A percentile compares a stretch with the other conserved stretches of the same genome.
phyloP scores from a whole-genome alignment of 306 rosid genomes.

The Vicia faba region DNA sequence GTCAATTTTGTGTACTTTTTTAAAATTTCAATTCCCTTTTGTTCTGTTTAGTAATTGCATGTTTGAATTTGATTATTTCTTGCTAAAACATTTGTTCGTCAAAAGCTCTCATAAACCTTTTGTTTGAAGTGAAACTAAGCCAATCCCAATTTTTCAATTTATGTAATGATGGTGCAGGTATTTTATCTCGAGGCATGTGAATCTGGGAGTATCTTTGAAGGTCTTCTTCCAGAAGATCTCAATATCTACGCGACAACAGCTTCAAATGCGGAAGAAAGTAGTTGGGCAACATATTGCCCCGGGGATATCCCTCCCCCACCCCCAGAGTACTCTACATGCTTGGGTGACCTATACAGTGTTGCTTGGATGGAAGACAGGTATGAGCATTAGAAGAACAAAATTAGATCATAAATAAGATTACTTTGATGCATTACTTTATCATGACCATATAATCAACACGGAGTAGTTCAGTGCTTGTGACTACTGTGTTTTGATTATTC shows the following conservation, averaged over 20 bases:
- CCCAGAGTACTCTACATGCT: slow-evolving; percentile 83
- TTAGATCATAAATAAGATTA: slow-evolving; percentile 10
- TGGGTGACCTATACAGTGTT: slow-evolving; percentile 94
- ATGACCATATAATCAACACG: no score
- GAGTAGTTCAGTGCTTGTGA: no score
- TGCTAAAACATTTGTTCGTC: background rate
- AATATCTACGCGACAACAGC: slow-evolving; percentile 91
- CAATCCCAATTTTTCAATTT: slow-evolving; percentile 24
- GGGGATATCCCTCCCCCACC: slow-evolving; percentile 95
- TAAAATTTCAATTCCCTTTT: background rate
- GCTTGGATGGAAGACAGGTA: slow-evolving; percentile 99
- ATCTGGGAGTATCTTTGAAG: slow-evolving; percentile 97
- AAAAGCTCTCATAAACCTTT: slow-evolving; percentile 11
- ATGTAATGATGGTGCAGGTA: slow-evolving; percentile 58
- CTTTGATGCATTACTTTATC: background rate
- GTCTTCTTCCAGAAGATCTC: slow-evolving; percentile 85
- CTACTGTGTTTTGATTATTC: background rate
- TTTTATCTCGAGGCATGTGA: slow-evolving; percentile 99
- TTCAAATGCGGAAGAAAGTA: slow-evolving; percentile 90
- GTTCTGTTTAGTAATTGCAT: slow-evolving; percentile 5
- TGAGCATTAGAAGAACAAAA: slow-evolving; percentile 25
- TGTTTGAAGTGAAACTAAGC: slow-evolving; percentile 5
- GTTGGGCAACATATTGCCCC: slow-evolving; percentile 98
- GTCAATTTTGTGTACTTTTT: slow-evolving; percentile 12
- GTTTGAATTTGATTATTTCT: slow-evolving; percentile 2